A percentile compares a stretch with the other conserved stretches of the same genome.
Evolutionary conservation across 116 monocot species (phyloP).

Genomic region (Papilionanthe hybrid): DNA sequence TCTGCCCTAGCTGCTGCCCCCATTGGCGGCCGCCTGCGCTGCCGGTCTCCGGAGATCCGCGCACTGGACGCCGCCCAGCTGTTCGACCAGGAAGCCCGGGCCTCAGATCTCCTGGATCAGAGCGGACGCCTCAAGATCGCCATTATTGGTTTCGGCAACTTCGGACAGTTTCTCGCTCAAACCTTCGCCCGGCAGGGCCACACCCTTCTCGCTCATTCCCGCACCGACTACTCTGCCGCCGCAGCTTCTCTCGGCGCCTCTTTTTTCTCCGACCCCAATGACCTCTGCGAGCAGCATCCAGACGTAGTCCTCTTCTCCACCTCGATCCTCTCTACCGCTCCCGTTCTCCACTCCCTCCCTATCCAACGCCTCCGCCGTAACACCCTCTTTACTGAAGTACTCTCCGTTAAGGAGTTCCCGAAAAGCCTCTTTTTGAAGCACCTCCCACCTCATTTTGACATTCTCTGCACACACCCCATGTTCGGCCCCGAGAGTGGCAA

Average conservation of each 20-base stretch:
- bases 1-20: background rate
- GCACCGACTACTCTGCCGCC: slow-evolving; percentile 68
- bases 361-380: slow-evolving; percentile 65
- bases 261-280: slow-evolving; percentile 70
- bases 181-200: slow-evolving; percentile 72
- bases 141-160: slow-evolving; percentile 84
- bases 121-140: slow-evolving; percentile 66
- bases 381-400: slow-evolving; percentile 78
- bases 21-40: background rate
- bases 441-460: slow-evolving; percentile 61
- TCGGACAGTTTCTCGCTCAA: slow-evolving; percentile 83
- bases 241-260: slow-evolving; percentile 47
- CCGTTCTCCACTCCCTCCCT: slow-evolving; percentile 60
- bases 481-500: slow-evolving; percentile 74
- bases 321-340: slow-evolving; percentile 62
- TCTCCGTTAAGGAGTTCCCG: slow-evolving; percentile 92
- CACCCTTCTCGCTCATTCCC: slow-evolving; percentile 77
- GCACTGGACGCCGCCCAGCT: slow-evolving; percentile 59
- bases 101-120: slow-evolving; percentile 5
- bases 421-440: slow-evolving; percentile 34
- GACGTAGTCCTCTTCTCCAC: slow-evolving; percentile 81
- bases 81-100: slow-evolving; percentile 42
- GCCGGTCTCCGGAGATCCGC: slow-evolving; percentile 15
- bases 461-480: slow-evolving; percentile 90
- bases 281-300: slow-evolving; percentile 89